A percentile compares a stretch with the other conserved stretches of the same genome.
Evolutionary conservation across 2,329 filamentous ascomycete genomes (phyloP).

Genomic region (Penicillium thymicola): DNA sequence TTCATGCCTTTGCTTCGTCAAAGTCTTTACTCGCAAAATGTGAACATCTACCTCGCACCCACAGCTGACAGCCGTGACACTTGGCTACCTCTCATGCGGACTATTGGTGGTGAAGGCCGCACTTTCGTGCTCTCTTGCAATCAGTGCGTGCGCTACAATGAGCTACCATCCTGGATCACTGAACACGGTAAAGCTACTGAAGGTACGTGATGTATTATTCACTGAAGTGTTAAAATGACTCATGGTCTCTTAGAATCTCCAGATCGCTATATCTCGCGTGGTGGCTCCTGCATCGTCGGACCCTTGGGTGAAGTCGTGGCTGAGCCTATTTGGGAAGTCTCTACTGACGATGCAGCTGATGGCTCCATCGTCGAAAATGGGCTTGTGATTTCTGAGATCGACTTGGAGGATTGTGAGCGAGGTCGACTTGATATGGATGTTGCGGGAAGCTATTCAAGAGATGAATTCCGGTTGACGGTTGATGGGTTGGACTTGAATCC

Average conservation of each 20-base stretch:
- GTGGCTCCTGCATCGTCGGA: slow-evolving; percentile 78
- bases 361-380: slow-evolving; percentile 33
- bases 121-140: slow-evolving; percentile 85
- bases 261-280: slow-evolving; percentile 59
- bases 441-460: slow-evolving; percentile 79
- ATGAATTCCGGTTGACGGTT: slow-evolving; percentile 59
- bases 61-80: slow-evolving; percentile 81
- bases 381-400: slow-evolving; percentile 68
- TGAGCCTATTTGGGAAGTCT: slow-evolving; percentile 74
- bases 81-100: slow-evolving; percentile 80
- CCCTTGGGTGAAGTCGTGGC: slow-evolving; percentile 76
- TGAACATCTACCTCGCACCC: slow-evolving; percentile 87
- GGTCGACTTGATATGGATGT: slow-evolving; percentile 80
- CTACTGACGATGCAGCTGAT: slow-evolving; percentile 35
- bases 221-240: neutral
- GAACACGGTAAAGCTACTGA: slow-evolving; percentile 22
- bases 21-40: slow-evolving; percentile 80
- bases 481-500: slow-evolving; percentile 59
- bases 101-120: slow-evolving; percentile 74
- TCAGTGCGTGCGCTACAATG: slow-evolving; percentile 65
- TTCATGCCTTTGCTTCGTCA: slow-evolving; percentile 90
- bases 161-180: slow-evolving; percentile 58
- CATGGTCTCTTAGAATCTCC: neutral
- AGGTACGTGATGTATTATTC: slow-evolving; percentile 33
- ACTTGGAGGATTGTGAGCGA: slow-evolving; percentile 82